These are phyloP conservation scores for Colletotrichum gloeosporioides DNA, from an alignment of 2,329 filamentous ascomycete genomes.

Conservation along the genomic window DNA sequence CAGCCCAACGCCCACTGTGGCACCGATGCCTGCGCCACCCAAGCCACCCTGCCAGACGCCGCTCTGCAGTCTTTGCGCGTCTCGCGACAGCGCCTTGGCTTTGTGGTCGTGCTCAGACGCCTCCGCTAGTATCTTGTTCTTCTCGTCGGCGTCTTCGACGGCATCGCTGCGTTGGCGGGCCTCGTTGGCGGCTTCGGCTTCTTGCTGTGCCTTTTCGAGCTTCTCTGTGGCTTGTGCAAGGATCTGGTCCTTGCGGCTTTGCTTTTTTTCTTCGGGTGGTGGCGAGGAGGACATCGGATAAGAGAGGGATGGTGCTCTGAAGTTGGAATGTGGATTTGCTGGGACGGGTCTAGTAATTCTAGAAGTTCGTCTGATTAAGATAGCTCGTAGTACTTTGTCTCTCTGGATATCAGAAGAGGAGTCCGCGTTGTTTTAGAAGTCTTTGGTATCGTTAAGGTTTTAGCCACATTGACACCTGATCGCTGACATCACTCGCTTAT, in stretches of 20 bases:
- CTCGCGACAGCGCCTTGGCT: background rate
- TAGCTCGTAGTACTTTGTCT: background rate
- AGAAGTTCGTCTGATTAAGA: background rate
- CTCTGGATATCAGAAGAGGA: background rate
- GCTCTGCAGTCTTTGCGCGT: constrained; percentile 11
- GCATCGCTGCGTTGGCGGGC: background rate
- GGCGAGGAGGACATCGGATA: background rate
- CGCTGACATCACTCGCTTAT: constrained; percentile 11
- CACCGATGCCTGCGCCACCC: constrained; percentile 14
- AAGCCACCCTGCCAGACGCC: constrained; percentile 16
- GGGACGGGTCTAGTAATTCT: background rate
- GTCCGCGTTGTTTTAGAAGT: background rate
- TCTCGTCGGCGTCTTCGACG: constrained; percentile 7
- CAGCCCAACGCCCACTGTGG: background rate
- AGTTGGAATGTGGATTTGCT: background rate
- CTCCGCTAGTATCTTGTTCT: constrained; percentile 6
- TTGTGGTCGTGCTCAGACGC: constrained; percentile 10
- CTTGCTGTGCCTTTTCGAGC: constrained; percentile 8
- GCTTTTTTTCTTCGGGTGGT: background rate
- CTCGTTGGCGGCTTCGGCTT: background rate
- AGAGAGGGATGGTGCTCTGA: background rate
- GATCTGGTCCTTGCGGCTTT: constrained; percentile 9
- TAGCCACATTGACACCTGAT: background rate
- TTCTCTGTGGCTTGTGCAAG: constrained; percentile 12
- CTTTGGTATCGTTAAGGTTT: background rate